These are phyloP conservation scores for Paecilomyces dactylethromorphus DNA, from an alignment of 2,329 filamentous ascomycete species.

Conservation along the genomic window DNA sequence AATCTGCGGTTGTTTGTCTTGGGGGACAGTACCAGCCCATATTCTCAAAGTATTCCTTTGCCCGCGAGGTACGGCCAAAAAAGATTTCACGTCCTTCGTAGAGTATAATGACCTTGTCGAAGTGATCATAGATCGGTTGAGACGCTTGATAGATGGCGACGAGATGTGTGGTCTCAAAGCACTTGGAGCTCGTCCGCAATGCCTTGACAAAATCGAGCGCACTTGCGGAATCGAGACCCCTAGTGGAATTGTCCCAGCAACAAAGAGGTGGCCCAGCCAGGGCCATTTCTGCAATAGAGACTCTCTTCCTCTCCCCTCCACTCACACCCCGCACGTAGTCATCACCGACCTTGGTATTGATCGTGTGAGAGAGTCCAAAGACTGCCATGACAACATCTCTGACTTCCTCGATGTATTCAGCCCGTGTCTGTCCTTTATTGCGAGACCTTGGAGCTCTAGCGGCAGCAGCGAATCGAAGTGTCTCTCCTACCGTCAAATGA, in stretches of 20 bases:
- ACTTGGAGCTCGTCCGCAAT: conserved; percentile 44
- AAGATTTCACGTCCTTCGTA: conserved; percentile 75
- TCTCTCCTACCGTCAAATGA: conserved; percentile 52
- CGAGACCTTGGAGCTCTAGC: conserved; percentile 41
- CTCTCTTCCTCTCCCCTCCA: conserved; percentile 56
- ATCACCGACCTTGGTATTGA: conserved; percentile 45
- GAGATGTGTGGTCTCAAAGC: conserved; percentile 45
- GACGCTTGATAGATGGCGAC: conserved; percentile 54
- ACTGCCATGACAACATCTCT: conserved; percentile 36
- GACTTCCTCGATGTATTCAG: conserved; percentile 36
- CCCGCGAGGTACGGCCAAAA: conserved; percentile 57
- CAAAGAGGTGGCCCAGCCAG: conserved; percentile 2
- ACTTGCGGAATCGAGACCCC: conserved; percentile 51
- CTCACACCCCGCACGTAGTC: conserved; percentile 57
- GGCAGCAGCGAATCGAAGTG: conserved; percentile 50
- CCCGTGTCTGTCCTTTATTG: conserved; percentile 35
- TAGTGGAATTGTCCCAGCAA: conserved; percentile 43
- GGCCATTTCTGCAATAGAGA: conserved; percentile 27
- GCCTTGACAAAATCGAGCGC: conserved; percentile 54
- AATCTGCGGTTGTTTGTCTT: conserved; percentile 63
- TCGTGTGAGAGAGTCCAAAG: conserved; percentile 35
- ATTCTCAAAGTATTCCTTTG: conserved; percentile 59
- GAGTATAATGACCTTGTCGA: conserved; percentile 68
- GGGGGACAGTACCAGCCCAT: conserved; percentile 63
- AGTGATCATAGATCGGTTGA: conserved; percentile 51